Evolutionary conservation across 2,329 filamentous ascomycete genomes (phyloP), one percentile per base, ranked within the genome.

Genomic region (Mycosphaerelloides madeirae): DNA sequence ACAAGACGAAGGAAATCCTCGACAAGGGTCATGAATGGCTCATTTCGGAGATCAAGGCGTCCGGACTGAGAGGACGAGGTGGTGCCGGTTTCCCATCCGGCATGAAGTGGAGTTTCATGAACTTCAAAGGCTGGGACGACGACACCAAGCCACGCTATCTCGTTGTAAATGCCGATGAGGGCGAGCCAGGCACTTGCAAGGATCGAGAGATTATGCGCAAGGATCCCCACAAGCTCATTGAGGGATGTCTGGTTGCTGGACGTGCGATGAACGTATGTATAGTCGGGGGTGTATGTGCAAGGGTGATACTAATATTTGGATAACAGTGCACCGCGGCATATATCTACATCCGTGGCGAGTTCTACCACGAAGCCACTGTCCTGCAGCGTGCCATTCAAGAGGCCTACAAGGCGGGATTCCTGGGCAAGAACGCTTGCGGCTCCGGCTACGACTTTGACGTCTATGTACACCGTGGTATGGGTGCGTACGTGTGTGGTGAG

Each of bases 151-250:
- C 93, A 55, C 84, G 93, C 63, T 98, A 98, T 66, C 77, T 98
- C 43, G 91, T 98, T 50, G 88, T 98, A 74, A 98, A 98, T 65
- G 93, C 93, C 57, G 93, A 98, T 68, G 93, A 98, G 75, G 93
- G 93, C 64, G 93, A 98, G 73, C 93, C 93, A 22, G 93, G 93
- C 69, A 98, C 93, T 42, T 98, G 93, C 83, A 98, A 98, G 76
- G 93, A 98, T 71, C 85, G 93, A 65, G 93, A 98, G 71, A 98
- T 98, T 59, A 98, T 98, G 93, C 89, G 93, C 72, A 98, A 98
- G 75, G 93, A 98, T 68, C 93, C 93, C 52, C 93, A 98, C 78
- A 98, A 98, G 79, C 85, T 98, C 55, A 77, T 98, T 65, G 93
- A 98, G 74, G 93, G 93, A 66, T 98, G 93, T 71, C 77, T 98